Percentiles rank a stretch among this genome's conserved stretches.
Conservation (phyloP, 2,329 filamentous ascomycete genomes). For the Talaromyces sp. region DNA sequence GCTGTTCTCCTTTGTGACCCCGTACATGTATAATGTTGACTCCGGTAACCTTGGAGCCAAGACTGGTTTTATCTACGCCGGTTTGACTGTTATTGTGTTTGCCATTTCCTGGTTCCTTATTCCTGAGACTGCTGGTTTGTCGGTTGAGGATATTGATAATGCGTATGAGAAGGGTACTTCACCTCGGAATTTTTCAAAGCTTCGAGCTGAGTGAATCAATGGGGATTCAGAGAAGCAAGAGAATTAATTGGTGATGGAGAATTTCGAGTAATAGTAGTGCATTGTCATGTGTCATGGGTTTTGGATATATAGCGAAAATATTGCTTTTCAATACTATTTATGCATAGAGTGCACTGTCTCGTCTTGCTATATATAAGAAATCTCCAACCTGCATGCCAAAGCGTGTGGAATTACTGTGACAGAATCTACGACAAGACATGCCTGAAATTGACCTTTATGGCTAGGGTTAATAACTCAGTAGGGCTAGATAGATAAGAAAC, state of each 20-base stretch:
- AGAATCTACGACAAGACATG: background rate
- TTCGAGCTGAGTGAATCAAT: background rate
- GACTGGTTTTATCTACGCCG: background rate
- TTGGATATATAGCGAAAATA: background rate
- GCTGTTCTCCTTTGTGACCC: conserved; percentile 5
- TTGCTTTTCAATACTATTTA: background rate
- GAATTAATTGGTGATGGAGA: background rate
- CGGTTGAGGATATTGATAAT: background rate
- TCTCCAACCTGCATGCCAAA: background rate
- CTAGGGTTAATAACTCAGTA: background rate
- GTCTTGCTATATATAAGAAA: background rate
- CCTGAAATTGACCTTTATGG: background rate
- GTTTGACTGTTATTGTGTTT: background rate
- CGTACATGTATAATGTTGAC: conserved; percentile 36
- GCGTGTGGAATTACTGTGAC: background rate
- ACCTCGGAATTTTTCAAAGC: background rate
- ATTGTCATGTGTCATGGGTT: background rate
- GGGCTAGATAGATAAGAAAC: background rate
- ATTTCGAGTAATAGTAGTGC: background rate
- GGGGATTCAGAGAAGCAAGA: background rate
- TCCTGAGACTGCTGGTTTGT: background rate
- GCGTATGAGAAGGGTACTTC: background rate
- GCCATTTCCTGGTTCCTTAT: background rate
- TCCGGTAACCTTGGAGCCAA: conserved; percentile 44
- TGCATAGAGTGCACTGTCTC: background rate